phyloP scores from a whole-genome alignment of 371 early-diverging fungal genomes.

The Zychaea mexicana region DNA sequence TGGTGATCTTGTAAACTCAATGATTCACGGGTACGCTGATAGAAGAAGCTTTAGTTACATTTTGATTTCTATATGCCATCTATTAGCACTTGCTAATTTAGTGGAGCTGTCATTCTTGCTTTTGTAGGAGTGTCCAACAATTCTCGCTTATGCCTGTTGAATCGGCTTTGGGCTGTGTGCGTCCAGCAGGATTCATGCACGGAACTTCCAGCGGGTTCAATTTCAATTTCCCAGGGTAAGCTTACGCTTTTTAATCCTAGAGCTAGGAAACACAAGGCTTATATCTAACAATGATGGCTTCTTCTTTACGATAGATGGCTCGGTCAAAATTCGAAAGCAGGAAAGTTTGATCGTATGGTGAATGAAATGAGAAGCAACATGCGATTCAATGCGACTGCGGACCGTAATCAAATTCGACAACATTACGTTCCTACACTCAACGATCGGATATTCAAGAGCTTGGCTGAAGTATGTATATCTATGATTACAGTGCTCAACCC shows the following conservation, averaged over 20 bases:
- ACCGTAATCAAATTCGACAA: conserved; percentile 84
- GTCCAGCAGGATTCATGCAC: conserved; percentile 77
- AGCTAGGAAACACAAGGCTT: too few relatives aligned
- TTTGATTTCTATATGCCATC: not conserved
- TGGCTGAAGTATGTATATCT: conserved; percentile 49
- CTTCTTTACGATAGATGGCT: conserved; percentile 61
- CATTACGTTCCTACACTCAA: conserved; percentile 81
- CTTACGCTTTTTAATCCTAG: not conserved
- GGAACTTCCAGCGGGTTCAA: conserved; percentile 56
- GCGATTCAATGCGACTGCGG: conserved; percentile 78
- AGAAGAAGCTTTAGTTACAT: too few relatives aligned
- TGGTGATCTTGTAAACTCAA: conserved; percentile 83
- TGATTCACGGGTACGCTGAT: conserved; percentile 79
- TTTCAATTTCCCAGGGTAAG: conserved; percentile 49
- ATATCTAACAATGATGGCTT: not conserved
- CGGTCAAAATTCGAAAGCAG: conserved; percentile 90
- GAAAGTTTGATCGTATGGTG: conserved; percentile 74
- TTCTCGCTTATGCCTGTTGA: conserved; percentile 95
- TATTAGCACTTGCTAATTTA: not conserved
- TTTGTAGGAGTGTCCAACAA: conserved; percentile 61
- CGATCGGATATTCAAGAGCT: conserved; percentile 60
- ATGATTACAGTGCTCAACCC: not conserved
- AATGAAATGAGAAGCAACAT: conserved; percentile 85
- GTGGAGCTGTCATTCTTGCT: not conserved
- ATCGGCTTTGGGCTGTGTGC: conserved; percentile 86